Base-by-base conservation (phyloP, 345 rosid species). In the Aethionema arabicum region DNA sequence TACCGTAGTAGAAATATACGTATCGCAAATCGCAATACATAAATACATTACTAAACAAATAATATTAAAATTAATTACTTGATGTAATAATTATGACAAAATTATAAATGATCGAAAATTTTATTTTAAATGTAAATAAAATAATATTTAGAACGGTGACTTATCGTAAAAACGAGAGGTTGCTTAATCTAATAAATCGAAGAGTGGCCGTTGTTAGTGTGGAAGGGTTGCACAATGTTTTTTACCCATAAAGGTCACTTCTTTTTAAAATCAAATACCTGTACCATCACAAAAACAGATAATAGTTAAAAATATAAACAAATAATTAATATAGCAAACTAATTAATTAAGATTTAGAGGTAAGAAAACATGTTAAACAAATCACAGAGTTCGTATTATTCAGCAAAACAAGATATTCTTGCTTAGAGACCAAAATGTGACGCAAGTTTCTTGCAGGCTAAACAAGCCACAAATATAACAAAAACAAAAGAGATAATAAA, bases 341-440 rank as follows among this genome's bases (percentile, higher is more conserved):
- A 21, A 21, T 21, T 21, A 21, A 21, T 21, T 21, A 21, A 21
- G 2, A 2, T 21, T 21, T 21, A 2, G 27, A 21, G 27, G 27
- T 21, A 21, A 21, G 27, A 21, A 21, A 21, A 21, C 27, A 21
- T 36, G 73, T 53, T 67, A 68, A 60, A 68, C 55, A 68, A 35
- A 45, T 68, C 61, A 61, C 73, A 53, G 2, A 53, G 73, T 53
- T 61, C 54, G 67, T 69, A 61, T 69, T 69, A 69, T 69, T 69
- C 73, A 46, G 56, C 42, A 37, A 61, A 68, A 30, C 53, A 45
- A 53, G 9, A 40, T 51, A 60, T 52, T 53, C 50, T 42, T 68
- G 61, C 55, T 45, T 47, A 44, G 33, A 32, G 42, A 14, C n/a
- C 66, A 30, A 52, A 52, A 46, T 59, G 53, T 29, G 32, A 32